Conservation (phyloP, 2,329 filamentous ascomycete genomes). For the Rhynchosporium secalis region DNA sequence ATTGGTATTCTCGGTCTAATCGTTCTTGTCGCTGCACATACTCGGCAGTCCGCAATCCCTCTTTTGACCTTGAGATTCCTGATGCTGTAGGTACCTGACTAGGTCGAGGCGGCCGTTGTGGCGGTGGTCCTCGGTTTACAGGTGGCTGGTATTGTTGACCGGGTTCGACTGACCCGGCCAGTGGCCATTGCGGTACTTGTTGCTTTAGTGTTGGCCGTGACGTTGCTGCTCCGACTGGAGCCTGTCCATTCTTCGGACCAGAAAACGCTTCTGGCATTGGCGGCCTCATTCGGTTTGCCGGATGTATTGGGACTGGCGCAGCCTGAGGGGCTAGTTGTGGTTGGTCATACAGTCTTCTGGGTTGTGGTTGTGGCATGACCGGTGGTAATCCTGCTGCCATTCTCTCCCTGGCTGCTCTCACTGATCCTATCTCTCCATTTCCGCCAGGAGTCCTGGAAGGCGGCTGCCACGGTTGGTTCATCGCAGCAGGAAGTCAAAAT, state of each 20-base stretch:
- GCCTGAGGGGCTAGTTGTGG: constrained; percentile 17
- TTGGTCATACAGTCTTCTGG: constrained; percentile 25
- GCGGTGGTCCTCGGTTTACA: constrained; percentile 51
- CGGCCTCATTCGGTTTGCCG: constrained; percentile 29
- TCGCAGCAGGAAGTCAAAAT: constrained; percentile 24
- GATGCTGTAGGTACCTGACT: constrained; percentile 60
- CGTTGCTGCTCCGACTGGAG: constrained; percentile 45
- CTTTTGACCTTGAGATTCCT: constrained; percentile 56
- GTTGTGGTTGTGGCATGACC: constrained; percentile 33
- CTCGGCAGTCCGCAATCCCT: constrained; percentile 56
- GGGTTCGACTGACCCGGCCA: constrained; percentile 39
- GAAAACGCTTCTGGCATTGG: constrained; percentile 30
- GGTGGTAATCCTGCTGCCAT: constrained; percentile 46
- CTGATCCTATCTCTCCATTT: constrained; percentile 46
- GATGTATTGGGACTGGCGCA: constrained; percentile 15
- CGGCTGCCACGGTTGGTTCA: constrained; percentile 37
- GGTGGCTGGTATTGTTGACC: constrained; percentile 51
- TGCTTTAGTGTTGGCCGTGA: constrained; percentile 45
- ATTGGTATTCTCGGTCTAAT: constrained; percentile 17
- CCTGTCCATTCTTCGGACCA: constrained; percentile 27
- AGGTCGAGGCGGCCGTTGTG: constrained; percentile 60
- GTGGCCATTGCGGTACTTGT: constrained; percentile 56
- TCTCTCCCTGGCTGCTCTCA: constrained; percentile 56
- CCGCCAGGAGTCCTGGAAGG: constrained; percentile 20
- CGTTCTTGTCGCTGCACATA: constrained; percentile 43